Conservation (phyloP, 23 red algal species). For the Agarophyton chilense region DNA sequence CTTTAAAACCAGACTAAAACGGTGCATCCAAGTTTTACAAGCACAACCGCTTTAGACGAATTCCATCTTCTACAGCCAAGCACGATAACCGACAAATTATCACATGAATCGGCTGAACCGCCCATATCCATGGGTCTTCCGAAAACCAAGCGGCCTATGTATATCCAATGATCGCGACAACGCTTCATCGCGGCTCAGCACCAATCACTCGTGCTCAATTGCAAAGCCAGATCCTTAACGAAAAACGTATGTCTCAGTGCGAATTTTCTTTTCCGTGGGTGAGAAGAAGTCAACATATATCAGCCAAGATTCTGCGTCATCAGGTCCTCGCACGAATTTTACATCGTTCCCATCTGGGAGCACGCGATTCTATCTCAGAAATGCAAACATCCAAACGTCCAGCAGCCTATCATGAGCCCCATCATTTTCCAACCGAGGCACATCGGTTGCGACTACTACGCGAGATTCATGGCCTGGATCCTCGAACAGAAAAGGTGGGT, state of each 20-base stretch:
- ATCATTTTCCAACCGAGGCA: constrained; percentile 25
- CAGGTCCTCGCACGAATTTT: constrained; percentile 37
- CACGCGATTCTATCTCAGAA: constrained; percentile 18
- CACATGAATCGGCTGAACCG: no score
- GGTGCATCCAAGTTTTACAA: no score
- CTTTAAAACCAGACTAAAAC: not conserved
- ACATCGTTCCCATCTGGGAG: constrained; percentile 30
- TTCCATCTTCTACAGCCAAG: no score
- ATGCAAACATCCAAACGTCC: not conserved
- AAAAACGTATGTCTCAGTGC: no score
- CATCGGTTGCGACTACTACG: constrained; percentile 54
- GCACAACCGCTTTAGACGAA: no score
- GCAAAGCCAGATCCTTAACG: no score
- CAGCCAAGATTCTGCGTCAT: no score
- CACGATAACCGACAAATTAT: no score
- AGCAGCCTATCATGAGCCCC: not conserved
- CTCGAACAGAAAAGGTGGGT: constrained; percentile 45
- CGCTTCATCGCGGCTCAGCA: no score
- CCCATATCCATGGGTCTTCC: not conserved
- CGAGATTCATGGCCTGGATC: constrained; percentile 46
- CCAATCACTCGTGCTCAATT: no score
- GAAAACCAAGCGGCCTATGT: not conserved
- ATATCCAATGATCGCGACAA: not conserved
- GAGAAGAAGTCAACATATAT: no score
- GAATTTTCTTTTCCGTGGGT: no score